phyloP scores from a whole-genome alignment of 202 grass and related monocot genomes.

The Bolboschoenoplectus hybrid region DNA sequence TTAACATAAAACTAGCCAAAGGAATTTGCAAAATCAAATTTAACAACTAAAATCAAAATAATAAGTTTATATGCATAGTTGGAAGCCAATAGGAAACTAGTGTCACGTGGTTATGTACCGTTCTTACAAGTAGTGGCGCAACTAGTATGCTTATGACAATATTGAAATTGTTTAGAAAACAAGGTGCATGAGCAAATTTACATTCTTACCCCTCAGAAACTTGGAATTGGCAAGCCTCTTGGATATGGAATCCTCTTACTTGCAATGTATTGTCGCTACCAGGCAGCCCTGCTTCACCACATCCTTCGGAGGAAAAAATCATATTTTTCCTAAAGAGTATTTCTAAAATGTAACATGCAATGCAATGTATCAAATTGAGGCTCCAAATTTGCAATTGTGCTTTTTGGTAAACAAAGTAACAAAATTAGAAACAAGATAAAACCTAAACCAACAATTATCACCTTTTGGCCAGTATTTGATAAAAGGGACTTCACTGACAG shows the following conservation, averaged over 20 bases:
- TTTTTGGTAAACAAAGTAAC: not conserved
- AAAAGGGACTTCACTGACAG: not conserved
- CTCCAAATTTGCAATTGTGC: not conserved
- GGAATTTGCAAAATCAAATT: not conserved
- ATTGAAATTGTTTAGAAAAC: not conserved
- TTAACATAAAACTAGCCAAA: conserved; percentile 7
- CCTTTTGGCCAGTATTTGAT: not conserved
- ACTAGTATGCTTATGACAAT: not conserved
- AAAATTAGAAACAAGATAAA: not conserved
- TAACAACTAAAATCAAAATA: not conserved
- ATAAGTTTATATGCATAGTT: not conserved
- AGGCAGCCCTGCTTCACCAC: conserved; percentile 3
- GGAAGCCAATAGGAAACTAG: not conserved
- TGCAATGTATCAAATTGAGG: not conserved
- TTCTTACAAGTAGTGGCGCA: not conserved
- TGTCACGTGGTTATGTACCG: not conserved
- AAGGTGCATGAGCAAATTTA: not conserved
- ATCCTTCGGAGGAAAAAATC: conserved; percentile 22
- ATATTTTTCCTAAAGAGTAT: not conserved
- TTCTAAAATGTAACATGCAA: not conserved
- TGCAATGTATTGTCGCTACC: conserved; percentile 20
- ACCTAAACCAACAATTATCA: not conserved
- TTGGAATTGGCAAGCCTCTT: conserved; percentile 34
- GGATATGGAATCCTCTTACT: conserved; percentile 29
- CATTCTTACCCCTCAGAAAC: conserved; percentile 33